These are phyloP conservation scores for Cladobotryum protrusum DNA, from an alignment of 2,329 filamentous ascomycete genomes.

Conservation along the genomic window DNA sequence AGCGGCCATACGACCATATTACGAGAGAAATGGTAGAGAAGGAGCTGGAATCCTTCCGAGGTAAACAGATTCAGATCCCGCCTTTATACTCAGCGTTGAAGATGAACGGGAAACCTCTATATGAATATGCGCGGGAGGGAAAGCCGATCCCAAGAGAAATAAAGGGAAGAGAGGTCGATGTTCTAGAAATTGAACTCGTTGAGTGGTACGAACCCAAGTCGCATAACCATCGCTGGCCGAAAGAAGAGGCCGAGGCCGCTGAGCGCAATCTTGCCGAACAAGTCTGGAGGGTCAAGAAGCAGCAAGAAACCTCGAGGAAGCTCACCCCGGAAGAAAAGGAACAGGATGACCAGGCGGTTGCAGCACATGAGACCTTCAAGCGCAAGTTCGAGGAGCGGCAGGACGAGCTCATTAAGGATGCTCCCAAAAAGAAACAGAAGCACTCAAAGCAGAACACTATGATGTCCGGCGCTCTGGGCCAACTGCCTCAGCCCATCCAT, in stretches of 20 bases:
- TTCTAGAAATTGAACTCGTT: conserved; percentile 68
- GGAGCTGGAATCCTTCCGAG: conserved; percentile 67
- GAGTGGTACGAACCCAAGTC: conserved; percentile 80
- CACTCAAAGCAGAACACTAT: conserved; percentile 32
- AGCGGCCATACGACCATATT: conserved; percentile 71
- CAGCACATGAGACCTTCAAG: conserved; percentile 52
- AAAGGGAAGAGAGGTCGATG: conserved; percentile 70
- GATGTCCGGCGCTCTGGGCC: conserved; percentile 54
- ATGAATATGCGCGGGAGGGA: conserved; percentile 91
- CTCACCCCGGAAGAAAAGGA: conserved; percentile 49
- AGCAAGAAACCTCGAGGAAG: conserved; percentile 44
- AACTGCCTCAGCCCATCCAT: conserved; percentile 40
- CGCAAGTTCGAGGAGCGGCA: conserved; percentile 52
- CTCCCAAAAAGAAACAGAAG: conserved; percentile 30
- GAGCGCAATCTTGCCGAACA: conserved; percentile 74
- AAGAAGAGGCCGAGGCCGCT: conserved; percentile 66
- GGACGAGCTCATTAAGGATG: conserved; percentile 50
- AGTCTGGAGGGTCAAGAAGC: conserved; percentile 56
- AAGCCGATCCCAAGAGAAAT: conserved; percentile 82
- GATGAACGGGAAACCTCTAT: conserved; percentile 88
- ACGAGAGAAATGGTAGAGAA: conserved; percentile 73
- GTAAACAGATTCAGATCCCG: conserved; percentile 81
- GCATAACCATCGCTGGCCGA: conserved; percentile 74
- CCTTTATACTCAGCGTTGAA: conserved; percentile 90
- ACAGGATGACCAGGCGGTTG: conserved; percentile 48